A percentile compares a stretch with the other conserved stretches of the same genome.
Evolutionary conservation across 441 rosid species (phyloP).

Genomic region (Euphorbia neoarborescens): DNA sequence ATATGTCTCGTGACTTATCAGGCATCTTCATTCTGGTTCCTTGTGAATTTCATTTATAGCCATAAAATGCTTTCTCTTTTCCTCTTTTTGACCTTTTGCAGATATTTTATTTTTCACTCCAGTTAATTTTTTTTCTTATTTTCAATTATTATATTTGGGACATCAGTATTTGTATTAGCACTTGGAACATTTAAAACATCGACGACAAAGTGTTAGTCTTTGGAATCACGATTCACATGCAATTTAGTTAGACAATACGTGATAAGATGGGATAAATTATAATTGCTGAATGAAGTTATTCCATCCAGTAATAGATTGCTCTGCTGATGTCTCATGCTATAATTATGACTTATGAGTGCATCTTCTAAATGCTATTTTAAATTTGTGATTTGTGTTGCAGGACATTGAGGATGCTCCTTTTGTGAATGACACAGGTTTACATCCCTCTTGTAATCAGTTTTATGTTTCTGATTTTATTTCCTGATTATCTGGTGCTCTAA

Average conservation of each 20-base stretch:
- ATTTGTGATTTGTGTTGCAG: slow-evolving; percentile 38
- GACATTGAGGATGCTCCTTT: slow-evolving; percentile 42
- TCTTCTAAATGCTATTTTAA: slow-evolving; percentile 16
- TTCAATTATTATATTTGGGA: neutral
- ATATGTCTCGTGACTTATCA: slow-evolving; percentile 10
- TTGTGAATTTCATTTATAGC: neutral
- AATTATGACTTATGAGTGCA: neutral
- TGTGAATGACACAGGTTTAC: slow-evolving; percentile 77
- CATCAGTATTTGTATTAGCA: too few relatives aligned
- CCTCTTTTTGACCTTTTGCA: neutral
- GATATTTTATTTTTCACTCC: neutral
- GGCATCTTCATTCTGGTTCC: slow-evolving; percentile 1
- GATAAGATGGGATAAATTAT: neutral
- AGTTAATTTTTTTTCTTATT: neutral
- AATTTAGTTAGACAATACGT: neutral
- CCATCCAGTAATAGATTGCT: neutral
- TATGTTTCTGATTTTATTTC: slow-evolving; percentile 1
- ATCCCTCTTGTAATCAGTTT: slow-evolving; percentile 12
- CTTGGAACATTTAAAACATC: neutral
- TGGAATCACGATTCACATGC: neutral
- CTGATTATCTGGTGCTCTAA: neutral
- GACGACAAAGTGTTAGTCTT: neutral
- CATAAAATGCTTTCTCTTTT: neutral
- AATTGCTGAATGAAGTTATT: neutral
- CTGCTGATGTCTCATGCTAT: neutral